Evolutionary conservation across 2,329 filamentous ascomycete genomes (phyloP), one percentile per base, ranked within the genome.

Genomic region (Epichloe scottii): DNA sequence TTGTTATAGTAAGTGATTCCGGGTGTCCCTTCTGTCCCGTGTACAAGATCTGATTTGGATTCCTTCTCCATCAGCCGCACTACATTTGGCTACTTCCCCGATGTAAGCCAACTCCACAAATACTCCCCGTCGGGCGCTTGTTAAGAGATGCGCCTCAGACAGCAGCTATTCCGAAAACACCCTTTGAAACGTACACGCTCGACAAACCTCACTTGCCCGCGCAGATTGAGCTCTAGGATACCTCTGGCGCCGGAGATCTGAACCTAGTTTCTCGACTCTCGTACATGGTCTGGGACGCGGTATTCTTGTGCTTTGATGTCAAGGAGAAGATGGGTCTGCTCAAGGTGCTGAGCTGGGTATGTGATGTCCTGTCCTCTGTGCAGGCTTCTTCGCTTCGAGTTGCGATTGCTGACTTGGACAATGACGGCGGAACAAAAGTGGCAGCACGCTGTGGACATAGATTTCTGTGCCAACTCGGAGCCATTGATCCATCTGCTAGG

Each of bases 291-390:
- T 70, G 65, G 66, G 66, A 70, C 4, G 65, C 60, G 2, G 56
- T 70, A 0, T 68, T 70, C 51, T 57, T 70, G 34, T 70, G 68
- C 52, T 70, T 69, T 50, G 67, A 70, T n/a, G 58, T 69, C 7
- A 59, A 60, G 15, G 59, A 67, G 35, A 63, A 62, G 48, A 50
- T 61, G 23, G 65, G 65, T 8, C 57, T 69, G 58, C 60, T 61
- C 21, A 62, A 55, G 1, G 64, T 69, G 33, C 50, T 66, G 1
- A 60, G 63, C 48, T 70, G 68, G 68, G 67, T 69, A 54, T 49
- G 60, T 53, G 0, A 5, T 11, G 42, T 12, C 19, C 37, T 30
- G 26, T 43, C 14, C 26, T 35, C 33, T 26, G 23, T 34, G 4
- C 11, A 41, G 39, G 12, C 10, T 11, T n/a, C n/a, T n/a, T n/a